phyloP scores from a whole-genome alignment of 345 rosid genomes.

The Eucalyptus urophylla region DNA sequence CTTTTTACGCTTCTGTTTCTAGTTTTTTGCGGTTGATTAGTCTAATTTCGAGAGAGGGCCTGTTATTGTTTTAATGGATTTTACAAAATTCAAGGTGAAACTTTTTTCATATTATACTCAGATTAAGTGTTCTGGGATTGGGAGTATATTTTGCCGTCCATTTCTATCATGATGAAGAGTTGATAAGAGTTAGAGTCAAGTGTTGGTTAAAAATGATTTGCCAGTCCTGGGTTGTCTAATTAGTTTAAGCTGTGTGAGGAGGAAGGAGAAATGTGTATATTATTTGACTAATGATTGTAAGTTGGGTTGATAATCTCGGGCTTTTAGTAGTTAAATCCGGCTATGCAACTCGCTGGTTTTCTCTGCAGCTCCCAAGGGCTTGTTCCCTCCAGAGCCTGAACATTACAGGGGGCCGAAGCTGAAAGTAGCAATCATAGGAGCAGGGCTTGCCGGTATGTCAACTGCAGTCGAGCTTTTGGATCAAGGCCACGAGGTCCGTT shows the following conservation, averaged over 20 bases:
- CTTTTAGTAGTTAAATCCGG: background rate
- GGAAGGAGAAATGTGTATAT: background rate
- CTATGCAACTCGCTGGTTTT: background rate
- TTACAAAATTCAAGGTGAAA: background rate
- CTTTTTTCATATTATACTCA: background rate
- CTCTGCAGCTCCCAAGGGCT: conserved; percentile 86
- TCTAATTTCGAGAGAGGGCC: background rate
- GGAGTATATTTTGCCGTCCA: background rate
- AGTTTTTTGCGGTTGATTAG: background rate
- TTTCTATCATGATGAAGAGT: background rate
- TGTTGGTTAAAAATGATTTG: background rate
- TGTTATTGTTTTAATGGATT: background rate
- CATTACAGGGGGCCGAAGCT: conserved; percentile 89
- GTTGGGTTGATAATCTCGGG: background rate
- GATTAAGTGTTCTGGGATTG: background rate
- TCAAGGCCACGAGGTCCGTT: conserved; percentile 90
- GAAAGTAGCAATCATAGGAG: conserved; percentile 95
- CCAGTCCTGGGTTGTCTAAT: background rate
- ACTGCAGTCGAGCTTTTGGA: conserved; percentile 94
- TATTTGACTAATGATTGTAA: background rate
- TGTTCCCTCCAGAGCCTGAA: conserved; percentile 94
- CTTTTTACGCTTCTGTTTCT: background rate
- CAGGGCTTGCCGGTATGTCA: conserved; percentile 99
- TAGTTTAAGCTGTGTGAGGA: background rate
- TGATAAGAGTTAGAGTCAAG: background rate